phyloP scores from a whole-genome alignment of 257 asterid species.

The Marsdenia floribunda region DNA sequence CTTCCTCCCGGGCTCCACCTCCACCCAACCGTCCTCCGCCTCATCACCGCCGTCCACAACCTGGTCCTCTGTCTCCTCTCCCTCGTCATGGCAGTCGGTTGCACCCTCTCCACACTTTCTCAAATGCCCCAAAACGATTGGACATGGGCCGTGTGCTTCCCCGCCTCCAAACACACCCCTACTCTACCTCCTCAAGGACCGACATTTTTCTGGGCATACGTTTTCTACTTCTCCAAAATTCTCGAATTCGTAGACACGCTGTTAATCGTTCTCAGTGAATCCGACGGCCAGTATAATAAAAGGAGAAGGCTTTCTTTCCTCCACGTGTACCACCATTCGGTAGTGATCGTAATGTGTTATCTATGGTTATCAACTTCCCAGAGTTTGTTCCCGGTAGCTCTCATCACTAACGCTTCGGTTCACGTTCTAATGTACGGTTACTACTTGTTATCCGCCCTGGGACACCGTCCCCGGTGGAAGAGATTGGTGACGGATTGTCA shows the following conservation, averaged over 20 bases:
- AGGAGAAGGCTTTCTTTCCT: constrained; percentile 66
- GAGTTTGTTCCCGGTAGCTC: constrained; percentile 86
- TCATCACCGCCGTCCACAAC: constrained; percentile 68
- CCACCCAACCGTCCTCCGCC: constrained; percentile 46
- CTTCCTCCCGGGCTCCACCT: constrained; percentile 37
- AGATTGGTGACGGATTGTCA: constrained; percentile 71
- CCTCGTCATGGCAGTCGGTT: constrained; percentile 62
- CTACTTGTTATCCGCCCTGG: constrained; percentile 60
- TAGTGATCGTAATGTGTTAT: constrained; percentile 76
- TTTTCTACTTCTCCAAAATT: constrained; percentile 74
- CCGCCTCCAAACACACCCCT: constrained; percentile 34
- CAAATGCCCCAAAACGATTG: constrained; percentile 48
- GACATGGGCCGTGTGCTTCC: constrained; percentile 82
- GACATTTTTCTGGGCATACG: constrained; percentile 86
- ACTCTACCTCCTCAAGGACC: constrained; percentile 45
- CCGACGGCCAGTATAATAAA: constrained; percentile 15
- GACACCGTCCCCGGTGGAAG: constrained; percentile 83
- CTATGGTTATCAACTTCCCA: constrained; percentile 64
- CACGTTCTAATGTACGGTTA: constrained; percentile 93
- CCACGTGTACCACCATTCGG: constrained; percentile 93
- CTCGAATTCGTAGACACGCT: constrained; percentile 80
- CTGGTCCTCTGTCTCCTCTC: constrained; percentile 71
- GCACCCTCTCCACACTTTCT: constrained; percentile 62
- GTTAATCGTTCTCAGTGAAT: constrained; percentile 47
- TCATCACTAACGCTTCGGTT: constrained; percentile 76